phyloP scores from a whole-genome alignment of 805 yeast species.

The Saturnispora mendoncae region DNA sequence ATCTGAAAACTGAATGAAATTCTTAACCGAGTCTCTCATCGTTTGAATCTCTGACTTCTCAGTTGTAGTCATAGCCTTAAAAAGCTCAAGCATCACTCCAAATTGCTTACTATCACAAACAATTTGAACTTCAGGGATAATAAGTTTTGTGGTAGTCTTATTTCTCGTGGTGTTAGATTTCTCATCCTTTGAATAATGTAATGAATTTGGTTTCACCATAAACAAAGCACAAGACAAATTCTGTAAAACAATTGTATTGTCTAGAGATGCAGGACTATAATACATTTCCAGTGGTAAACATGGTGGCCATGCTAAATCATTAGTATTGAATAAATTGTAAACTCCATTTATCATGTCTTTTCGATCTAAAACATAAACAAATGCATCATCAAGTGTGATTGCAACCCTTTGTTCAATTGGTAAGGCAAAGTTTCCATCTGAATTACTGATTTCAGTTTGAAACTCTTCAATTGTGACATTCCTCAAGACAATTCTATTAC shows the following conservation, averaged over 20 bases:
- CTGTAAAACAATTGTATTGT: constrained; percentile 39
- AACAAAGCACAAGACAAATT: constrained; percentile 45
- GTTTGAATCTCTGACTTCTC: constrained; percentile 31
- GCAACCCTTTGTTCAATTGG: constrained; percentile 51
- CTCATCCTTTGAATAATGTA: constrained; percentile 33
- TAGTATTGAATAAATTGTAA: constrained; percentile 27
- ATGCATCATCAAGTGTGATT: constrained; percentile 46
- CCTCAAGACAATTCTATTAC: constrained; percentile 52
- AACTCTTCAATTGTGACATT: constrained; percentile 35
- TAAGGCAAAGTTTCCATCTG: constrained; percentile 28
- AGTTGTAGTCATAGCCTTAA: constrained; percentile 34
- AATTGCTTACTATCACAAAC: constrained; percentile 53
- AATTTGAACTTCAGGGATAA: constrained; percentile 40
- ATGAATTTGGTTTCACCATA: constrained; percentile 42
- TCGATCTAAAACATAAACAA: constrained; percentile 41
- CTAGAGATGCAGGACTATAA: constrained; percentile 37
- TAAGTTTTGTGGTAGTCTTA: constrained; percentile 18
- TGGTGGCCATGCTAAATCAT: constrained; percentile 49
- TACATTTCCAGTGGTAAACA: constrained; percentile 57
- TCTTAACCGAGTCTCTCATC: constrained; percentile 32
- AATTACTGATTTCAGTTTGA: constrained; percentile 31
- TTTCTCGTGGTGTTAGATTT: constrained; percentile 4
- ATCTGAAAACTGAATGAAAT: constrained; percentile 23
- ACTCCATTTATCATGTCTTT: constrained; percentile 27
- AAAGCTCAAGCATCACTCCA: constrained; percentile 40